These are phyloP conservation scores for Favolaschia claudopus DNA, from an alignment of 768 basidiomycete species.

Conservation along the genomic window DNA sequence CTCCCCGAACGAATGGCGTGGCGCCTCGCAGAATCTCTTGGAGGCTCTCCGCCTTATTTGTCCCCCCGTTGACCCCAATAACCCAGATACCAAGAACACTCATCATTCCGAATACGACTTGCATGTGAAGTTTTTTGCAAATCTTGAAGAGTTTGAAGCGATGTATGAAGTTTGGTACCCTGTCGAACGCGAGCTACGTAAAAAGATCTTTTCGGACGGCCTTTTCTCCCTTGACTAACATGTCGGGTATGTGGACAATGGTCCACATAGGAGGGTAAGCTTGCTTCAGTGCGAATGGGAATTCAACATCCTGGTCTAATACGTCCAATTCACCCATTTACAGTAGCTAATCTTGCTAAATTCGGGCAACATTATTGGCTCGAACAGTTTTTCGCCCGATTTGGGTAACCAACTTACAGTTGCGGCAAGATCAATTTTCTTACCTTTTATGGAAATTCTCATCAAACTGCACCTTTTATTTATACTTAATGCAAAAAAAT, in stretches of 20 bases:
- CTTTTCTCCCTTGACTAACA: not conserved
- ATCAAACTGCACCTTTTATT: too few species aligned
- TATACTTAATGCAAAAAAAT: too few species aligned
- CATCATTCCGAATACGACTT: not conserved
- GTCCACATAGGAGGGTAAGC: too few species aligned
- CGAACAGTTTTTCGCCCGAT: too few species aligned
- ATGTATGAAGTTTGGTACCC: not conserved
- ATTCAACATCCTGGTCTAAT: too few species aligned
- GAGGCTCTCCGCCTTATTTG: not conserved
- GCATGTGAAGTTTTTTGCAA: not conserved
- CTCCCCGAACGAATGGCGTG: not conserved
- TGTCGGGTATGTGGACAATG: too few species aligned
- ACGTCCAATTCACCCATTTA: too few species aligned
- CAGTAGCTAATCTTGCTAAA: too few species aligned
- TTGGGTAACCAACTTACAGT: not conserved
- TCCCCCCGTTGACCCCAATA: not conserved
- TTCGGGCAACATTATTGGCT: too few species aligned
- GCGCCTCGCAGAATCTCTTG: not conserved
- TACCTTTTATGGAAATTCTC: too few species aligned
- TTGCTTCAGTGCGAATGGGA: too few species aligned
- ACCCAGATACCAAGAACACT: not conserved
- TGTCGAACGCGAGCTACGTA: not conserved
- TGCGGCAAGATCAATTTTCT: too few species aligned
- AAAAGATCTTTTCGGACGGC: not conserved
- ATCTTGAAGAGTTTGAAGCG: not conserved